Base-by-base conservation (phyloP, 805 yeast genomes). In the Naumovozyma dairenensis region DNA sequence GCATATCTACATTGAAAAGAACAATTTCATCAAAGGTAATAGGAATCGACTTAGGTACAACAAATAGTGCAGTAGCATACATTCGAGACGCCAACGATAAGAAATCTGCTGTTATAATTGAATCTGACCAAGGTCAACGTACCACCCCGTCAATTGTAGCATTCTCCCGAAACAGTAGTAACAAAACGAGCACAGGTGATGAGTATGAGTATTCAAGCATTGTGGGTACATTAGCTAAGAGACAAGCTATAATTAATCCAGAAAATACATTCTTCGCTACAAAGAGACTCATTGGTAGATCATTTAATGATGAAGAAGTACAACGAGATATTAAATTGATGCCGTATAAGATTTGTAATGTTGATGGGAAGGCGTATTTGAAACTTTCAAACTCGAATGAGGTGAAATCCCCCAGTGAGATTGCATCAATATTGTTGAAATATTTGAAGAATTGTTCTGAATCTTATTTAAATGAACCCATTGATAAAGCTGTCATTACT, bases 31-130 rank as follows among this genome's bases (percentile, higher is more conserved):
- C 37, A 5, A 50, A 46, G 32, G 85, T 80, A 4, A 72, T 80
- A 32, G 94, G 94, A 37, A 81, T 82, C 42, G 94, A 82, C 57
- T 59, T 82, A 36, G 94, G 94, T 18, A 82, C 94, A 16, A 82
- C 94, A 28, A 82, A 82, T 60, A 80, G 89, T 28, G 93, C 92
- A 2, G 89, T 81, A 21, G 93, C 93, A 7, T 55, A 55, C 33
- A 53, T 57, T 15, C 43, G 53, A 28, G 55, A 56, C 34, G 45
- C 59, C 2, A 40, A 42, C 8, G 63, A 79, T 36, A 76, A 78
- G 63, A 72, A 72, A 46, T 79, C 80, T 29, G 76, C 85, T 18
- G 64, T 65, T 40, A 79, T 81, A 38, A 67, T 82, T 32, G 87
- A 80, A 57, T 78, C 80, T 51, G 80, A 77, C 40, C 83, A 47